Base-by-base conservation (phyloP, 306 rosid species). In the Spatholobus suberectus region DNA sequence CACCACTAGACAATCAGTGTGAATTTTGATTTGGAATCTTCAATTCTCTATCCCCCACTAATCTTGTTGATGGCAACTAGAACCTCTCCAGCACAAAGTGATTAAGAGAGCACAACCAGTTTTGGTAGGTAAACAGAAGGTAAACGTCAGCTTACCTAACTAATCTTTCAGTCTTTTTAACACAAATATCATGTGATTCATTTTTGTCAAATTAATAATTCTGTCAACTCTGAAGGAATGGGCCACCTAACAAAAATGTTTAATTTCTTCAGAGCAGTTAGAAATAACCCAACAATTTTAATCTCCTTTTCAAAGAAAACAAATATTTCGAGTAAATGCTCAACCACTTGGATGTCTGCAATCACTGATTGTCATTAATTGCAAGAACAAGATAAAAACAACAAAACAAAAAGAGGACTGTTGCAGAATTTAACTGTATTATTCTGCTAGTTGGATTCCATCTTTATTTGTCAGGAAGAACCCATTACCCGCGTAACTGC, bases 41-140 rank as follows among this genome's bases (percentile, higher is more conserved):
- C 8, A 69, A 40, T 69, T n/a, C 41, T 54, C 54, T 61, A 54
- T 40, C 40, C 52, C 44, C 23, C 38, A 46, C 63, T 65, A 46
- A 32, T 65, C 37, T 23, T 32, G 15, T 35, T 34, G 59, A 68
- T n/a, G 41, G 49, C 70, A 46, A 83, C 32, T 27, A 21, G 68
- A 80, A 85, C 70, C 54, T 37, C 47, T 35, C 62, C 35, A 69
- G 15, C 5, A 47, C 15, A 23, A 57, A 61, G 66, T 76, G 76
- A 62, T 24, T 8, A 37, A 70, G 51, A 79, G 24, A 41, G 61
- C 52, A 62, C 21, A 44, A 24, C 8, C 51, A 46, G 18, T 34
- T 80, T 81, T 29, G 80, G 83, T 61, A 79, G 87, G 77, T 70
- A 43, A 68, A 52, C 13, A 62, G 59, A 2, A 69, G 70, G 74